Conservation (phyloP, 2,329 filamentous ascomycete species). For the Dothiorella sarmentorum region DNA sequence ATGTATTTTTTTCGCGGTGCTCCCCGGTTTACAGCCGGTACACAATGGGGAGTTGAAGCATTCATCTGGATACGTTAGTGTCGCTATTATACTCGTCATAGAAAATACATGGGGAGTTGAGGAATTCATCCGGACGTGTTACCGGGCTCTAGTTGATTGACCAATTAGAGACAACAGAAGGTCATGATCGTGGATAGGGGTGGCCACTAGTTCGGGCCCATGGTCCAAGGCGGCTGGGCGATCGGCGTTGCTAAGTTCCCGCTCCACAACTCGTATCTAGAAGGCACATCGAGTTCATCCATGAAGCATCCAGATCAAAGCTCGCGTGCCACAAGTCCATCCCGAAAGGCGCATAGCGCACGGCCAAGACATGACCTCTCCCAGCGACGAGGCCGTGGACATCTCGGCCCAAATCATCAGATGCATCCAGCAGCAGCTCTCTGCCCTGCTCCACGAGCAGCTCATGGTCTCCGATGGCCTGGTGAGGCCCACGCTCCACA, state of each 20-base stretch:
- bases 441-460: not conserved
- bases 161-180: no score
- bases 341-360: not conserved
- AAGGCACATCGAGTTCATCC: not conserved
- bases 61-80: no score
- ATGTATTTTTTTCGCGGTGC: no score
- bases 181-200: not conserved
- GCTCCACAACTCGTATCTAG: not conserved
- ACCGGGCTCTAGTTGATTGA: no score
- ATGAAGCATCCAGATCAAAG: not conserved
- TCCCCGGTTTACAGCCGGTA: no score
- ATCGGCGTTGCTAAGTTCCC: not conserved
- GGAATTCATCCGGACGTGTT: no score
- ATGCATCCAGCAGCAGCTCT: slow-evolving; percentile 8
- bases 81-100: no score
- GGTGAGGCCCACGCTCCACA: not conserved
- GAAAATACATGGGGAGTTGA: no score
- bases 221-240: not conserved
- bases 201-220: not conserved
- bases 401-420: not conserved
- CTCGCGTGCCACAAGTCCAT: no score
- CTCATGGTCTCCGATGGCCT: not conserved
- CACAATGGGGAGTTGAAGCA: no score
- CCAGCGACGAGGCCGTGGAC: slow-evolving; percentile 1
- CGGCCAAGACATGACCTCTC: not conserved